Evolutionary conservation across 139 green algal genomes (phyloP), one percentile per base, ranked within the genome.

Genomic region (Desmodesmus armatus): DNA sequence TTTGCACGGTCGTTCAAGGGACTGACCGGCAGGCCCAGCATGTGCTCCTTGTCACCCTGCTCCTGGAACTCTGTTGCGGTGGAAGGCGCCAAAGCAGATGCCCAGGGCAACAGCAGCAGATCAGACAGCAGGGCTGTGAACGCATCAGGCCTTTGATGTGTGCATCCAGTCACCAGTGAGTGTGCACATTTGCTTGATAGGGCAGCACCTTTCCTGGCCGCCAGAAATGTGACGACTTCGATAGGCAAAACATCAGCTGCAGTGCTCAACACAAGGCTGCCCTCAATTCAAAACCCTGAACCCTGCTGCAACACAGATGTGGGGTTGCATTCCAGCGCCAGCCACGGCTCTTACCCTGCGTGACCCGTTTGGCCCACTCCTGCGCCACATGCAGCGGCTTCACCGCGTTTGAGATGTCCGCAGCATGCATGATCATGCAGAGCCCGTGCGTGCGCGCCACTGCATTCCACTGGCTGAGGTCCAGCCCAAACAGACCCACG

Each of bases 61-160:
- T 63, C 62, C 78, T 63, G 77, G 29, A 84, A 84, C 78, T 84
- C 78, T 75, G 37, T n/a, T n/a, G n/a, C n/a, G n/a, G n/a, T n/a
- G n/a, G n/a, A n/a, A n/a, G n/a, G n/a, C 62, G 71, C 62, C 76
- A 13, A 31, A 13, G 44, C 72, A 80, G 33, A 13, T n/a, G n/a
- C 40, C 37, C 9, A 43, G 19, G 29, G 39, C 40, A 63, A 29
- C 63, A 60, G 60, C 35, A 44, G 62, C 51, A 51, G 35, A n/a
- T 15, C 5, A 39, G 25, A 7, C 63, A 60, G 35, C 17, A 27
- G n/a, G 1, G 43, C 31, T n/a, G n/a, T n/a, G n/a, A n/a, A n/a
- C n/a, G n/a, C 13, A 31, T 6, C 19, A 31, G 19, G 62, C 25
- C 11, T 7, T 70, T 23, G 17, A 6, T 70, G 62, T 23, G 62